phyloP scores from a whole-genome alignment of 257 asterid species.

The Ilex asprella region DNA sequence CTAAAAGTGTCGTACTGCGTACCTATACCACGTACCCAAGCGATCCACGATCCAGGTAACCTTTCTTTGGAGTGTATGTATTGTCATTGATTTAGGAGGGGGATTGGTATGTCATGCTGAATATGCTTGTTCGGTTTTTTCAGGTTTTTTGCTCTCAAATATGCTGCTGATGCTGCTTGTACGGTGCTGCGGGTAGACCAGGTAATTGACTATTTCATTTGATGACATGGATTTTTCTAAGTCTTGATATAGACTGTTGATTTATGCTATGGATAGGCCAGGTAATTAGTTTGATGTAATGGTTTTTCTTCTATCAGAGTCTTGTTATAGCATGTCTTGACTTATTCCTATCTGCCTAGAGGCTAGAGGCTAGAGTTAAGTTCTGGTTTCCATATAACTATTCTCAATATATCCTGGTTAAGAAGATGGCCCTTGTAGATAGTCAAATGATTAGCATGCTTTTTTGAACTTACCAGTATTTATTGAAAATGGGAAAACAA shows the following conservation, averaged over 20 bases:
- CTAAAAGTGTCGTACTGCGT: too few species aligned
- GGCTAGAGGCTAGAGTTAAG: background rate
- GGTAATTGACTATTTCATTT: constrained; percentile 35
- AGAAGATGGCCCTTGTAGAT: background rate
- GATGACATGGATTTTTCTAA: background rate
- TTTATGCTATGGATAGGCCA: constrained; percentile 74
- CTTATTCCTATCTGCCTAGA: background rate
- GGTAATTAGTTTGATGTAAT: constrained; percentile 34
- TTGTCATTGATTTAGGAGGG: background rate
- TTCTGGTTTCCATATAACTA: background rate
- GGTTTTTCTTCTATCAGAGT: background rate
- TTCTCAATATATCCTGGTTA: too few species aligned
- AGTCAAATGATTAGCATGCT: background rate
- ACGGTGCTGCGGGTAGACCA: constrained; percentile 97
- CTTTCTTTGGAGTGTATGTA: background rate
- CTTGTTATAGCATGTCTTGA: background rate
- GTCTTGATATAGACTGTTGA: too few species aligned
- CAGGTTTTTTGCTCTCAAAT: constrained; percentile 83
- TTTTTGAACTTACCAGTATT: background rate
- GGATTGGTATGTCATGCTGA: background rate
- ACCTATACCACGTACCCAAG: too few species aligned
- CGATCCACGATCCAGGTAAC: too few species aligned
- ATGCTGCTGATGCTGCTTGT: constrained; percentile 91
- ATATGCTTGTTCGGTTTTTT: constrained; percentile 9
- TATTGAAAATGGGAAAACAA: background rate